Base-by-base conservation (phyloP, 1,139 yeast genomes). In the Diutina scorzettiae region DNA sequence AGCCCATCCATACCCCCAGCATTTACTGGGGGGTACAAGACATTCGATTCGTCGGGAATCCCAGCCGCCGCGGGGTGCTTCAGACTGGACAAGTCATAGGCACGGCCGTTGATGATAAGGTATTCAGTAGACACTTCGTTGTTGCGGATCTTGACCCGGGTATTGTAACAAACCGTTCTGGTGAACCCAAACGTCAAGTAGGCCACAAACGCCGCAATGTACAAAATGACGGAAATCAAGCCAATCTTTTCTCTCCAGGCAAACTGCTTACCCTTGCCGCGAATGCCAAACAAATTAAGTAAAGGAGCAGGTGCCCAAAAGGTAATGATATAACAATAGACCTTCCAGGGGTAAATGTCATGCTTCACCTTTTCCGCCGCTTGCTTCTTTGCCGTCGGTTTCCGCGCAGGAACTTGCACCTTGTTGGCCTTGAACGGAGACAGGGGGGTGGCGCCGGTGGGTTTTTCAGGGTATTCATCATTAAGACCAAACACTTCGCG, bases 171-270 rank as follows among this genome's bases (percentile, higher is more conserved):
- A 25, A 87, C 95, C 0, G 95, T 74, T 51, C 71, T 73, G 12
- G 96, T 85, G 62, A 91, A 89, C 2, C 97, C 98, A 62, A 89
- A 89, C 2, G 96, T 86, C 49, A 89, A 66, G 56, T 71, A 91
- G 1, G 95, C 95, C 39, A 89, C 84, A 48, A 83, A 63, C 0
- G 86, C 76, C 42, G 93, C 96, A 45, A 83, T 63, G 51, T 74
- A 75, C 25, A 81, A 51, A 53, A 91, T 86, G 47, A 87, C 70
- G 2, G 93, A 71, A 43, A 91, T 69, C 43, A 91, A 69, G 1
- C 85, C 97, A 39, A 89, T 81, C 57, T 91, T 91, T 58, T 91
- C 98, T 57, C 97, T 73, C 98, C 98, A 91, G 0, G 97, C 97
- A 67, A 78, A 76, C 58, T 86, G 96, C 48, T 95, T 76, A 42